Conservation (phyloP, 148 eudicot species). For the Silene conica region DNA sequence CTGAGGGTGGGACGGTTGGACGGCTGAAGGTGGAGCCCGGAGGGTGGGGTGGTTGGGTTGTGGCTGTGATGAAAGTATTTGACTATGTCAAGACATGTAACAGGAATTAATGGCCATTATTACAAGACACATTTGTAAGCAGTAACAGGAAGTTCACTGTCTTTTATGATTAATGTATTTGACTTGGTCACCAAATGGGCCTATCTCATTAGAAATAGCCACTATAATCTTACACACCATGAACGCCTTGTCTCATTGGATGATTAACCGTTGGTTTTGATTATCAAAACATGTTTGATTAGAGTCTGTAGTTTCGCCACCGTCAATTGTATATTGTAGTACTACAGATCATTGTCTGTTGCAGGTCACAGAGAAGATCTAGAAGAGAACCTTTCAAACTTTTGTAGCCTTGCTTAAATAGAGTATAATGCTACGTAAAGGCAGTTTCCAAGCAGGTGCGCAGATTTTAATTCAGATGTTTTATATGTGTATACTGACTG, state of each 20-base stretch:
- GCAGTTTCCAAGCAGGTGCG: not conserved
- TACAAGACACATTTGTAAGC: not conserved
- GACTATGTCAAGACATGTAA: not conserved
- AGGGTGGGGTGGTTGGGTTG: not conserved
- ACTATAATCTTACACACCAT: not conserved
- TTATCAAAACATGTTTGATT: not conserved
- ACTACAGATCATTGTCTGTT: not conserved
- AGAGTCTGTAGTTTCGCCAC: not conserved
- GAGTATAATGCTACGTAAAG: not conserved
- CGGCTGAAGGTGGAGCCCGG: too few species aligned
- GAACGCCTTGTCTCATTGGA: slow-evolving; percentile 2
- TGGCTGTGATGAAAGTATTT: not conserved
- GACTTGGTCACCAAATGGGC: not conserved
- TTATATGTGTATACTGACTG: too few species aligned
- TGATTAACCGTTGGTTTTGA: slow-evolving; percentile 3
- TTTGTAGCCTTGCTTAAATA: not conserved
- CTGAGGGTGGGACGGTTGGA: not conserved
- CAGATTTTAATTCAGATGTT: not conserved
- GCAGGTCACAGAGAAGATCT: not conserved
- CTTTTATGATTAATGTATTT: slow-evolving; percentile 7
- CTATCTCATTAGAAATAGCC: not conserved
- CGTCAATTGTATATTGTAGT: not conserved
- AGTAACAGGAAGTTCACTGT: too few species aligned
- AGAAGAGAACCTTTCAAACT: not conserved
- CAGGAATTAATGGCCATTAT: not conserved